Base-by-base conservation (phyloP, 768 basidiomycete genomes). In the Pleurotus ostreatus region DNA sequence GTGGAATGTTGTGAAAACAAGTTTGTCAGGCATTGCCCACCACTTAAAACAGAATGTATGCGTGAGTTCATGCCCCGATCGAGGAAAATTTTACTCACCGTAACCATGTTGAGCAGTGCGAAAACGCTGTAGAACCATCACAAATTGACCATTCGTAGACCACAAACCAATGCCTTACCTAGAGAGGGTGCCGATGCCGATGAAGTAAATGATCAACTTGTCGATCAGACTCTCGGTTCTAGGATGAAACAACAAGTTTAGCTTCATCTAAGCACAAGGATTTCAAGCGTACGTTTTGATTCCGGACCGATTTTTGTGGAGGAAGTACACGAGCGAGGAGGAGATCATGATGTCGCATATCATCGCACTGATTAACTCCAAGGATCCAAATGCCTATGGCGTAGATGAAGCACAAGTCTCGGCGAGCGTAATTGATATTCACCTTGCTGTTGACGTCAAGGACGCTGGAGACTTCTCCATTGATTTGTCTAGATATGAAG, bases 261-360 rank as follows among this genome's bases (percentile, higher is more conserved):
- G 16, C 8, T 40, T 37, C 16, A 8, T 15, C 15, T 18, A 6
- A n/a, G n/a, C n/a, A 18, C 20, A 16, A 37, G 12, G 5, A 44
- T 44, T 7, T 3, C 3, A 18, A 9, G 41, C 38, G 16, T 18
- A 54, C 52, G 20, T 41, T 39, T 54, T 54, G n/a, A 54, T 54
- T n/a, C 52, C 52, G 5, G 52, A 41, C 5, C 52, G 52, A 26
- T 30, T 54, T n/a, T 54, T 54, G 4, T 54, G 52, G 37, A 54
- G 38, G n/a, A 41, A 26, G n/a, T 41, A 54, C 12, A 44, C 38
- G 15, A 54, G 22, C 18, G 16, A 37, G 2, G 37, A 37, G 12
- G 52, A 40, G 16, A 54, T 54, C 39, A 54, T 18, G 16, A 54
- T 41, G 34, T 54, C 52, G 30, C 48, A 49, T 30, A 49, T 16